Base-by-base conservation (phyloP, 2,329 filamentous ascomycete genomes). In the Ploettnerulaceae sp. region DNA sequence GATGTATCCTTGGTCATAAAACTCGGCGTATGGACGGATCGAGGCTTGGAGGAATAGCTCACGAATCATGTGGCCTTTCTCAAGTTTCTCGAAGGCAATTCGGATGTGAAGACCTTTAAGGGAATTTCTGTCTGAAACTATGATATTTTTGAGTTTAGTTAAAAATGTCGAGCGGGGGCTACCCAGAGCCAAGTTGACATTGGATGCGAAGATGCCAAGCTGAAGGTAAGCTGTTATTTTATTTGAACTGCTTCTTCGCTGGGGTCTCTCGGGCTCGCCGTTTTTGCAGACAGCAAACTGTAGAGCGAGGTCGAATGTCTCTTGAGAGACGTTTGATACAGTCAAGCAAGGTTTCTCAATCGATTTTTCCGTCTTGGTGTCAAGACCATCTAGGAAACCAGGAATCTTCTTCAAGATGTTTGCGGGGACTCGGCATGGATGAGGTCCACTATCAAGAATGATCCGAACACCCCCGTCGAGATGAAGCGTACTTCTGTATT, bases 361-460 rank as follows among this genome's bases (percentile, higher is more conserved):
- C 12, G 11, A 18, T n/a, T 11, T 25, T 14, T 32, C 28, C 2
- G 25, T 18, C 3, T 43, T 45, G 8, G 32, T 17, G 7, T 39
- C 24, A 12, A 41, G 4, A 20, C 24, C 21, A 5, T 3, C 5
- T 14, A 18, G 21, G 18, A 32, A 14, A 9, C 8, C 8, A 26
- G 31, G 33, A 33, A 49, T 12, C n/a, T 32, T 12, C 9, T 17
- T n/a, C 6, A 45, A 22, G 1, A 28, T 14, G 9, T 15, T 18
- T n/a, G 42, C 22, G 5, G 32, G 8, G 7, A 50, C 9, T 5
- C 2, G 5, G 28, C 36, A 31, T 3, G 38, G 43, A 21, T 50
- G 48, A 3, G 25, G 15, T 11, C 38, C 43, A 18, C 6, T 17
- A n/a, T 50, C 43, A 7, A 47, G n/a, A 9, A 43, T 21, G 18